Conservation (phyloP, 2,329 filamentous ascomycete species). For the Daldinia sp. region DNA sequence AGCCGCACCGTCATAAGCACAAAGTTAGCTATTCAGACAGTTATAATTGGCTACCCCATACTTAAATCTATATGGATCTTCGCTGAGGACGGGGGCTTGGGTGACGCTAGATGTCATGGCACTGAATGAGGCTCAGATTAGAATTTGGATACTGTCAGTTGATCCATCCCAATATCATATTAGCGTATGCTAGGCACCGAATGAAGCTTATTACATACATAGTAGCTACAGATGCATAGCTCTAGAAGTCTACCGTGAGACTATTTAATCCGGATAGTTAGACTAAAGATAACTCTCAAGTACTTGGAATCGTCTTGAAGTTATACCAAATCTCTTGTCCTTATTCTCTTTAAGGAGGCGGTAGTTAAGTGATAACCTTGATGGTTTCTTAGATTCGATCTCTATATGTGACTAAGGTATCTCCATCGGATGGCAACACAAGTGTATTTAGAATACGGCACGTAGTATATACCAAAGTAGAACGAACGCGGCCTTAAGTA, state of each 20-base stretch:
- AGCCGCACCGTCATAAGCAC: background rate
- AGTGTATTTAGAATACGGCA: no score
- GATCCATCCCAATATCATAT: background rate
- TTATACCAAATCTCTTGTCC: background rate
- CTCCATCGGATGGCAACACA: no score
- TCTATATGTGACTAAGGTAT: background rate
- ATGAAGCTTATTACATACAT: background rate
- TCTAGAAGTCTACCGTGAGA: background rate
- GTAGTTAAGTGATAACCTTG: background rate
- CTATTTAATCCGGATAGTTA: no score
- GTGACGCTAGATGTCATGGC: background rate
- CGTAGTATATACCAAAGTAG: no score
- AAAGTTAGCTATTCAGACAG: background rate
- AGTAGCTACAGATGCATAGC: background rate
- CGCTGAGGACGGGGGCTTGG: background rate
- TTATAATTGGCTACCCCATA: background rate
- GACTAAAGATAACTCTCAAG: background rate
- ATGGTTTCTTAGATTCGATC: background rate
- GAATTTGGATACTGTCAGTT: background rate
- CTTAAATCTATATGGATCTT: background rate
- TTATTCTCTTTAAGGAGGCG: background rate
- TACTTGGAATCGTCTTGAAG: background rate
- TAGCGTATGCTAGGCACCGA: background rate
- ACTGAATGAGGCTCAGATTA: conserved; percentile 1
- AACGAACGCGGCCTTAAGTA: no score